These are phyloP conservation scores for Phytopythium ostracodes DNA, from an alignment of 352 stramenopile genomes.

Conservation along the genomic window DNA sequence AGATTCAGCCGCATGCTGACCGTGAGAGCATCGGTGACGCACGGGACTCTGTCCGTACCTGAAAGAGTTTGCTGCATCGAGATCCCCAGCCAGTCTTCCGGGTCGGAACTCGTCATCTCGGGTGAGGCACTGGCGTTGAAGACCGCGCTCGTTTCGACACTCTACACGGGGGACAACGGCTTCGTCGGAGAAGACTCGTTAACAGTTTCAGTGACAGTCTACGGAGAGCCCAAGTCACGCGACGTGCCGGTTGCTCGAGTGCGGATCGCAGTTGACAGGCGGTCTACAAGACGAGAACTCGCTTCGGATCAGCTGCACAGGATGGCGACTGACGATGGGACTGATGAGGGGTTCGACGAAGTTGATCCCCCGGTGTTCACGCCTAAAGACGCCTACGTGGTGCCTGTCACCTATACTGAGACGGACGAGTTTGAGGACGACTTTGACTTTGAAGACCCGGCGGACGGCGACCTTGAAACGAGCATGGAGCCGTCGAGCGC, in stretches of 20 bases:
- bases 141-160: slow-evolving; percentile 9
- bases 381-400: not conserved
- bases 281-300: not conserved
- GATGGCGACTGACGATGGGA: not conserved
- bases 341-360: not conserved
- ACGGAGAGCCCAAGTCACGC: not conserved
- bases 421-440: not conserved
- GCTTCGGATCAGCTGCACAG: not conserved
- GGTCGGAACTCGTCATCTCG: slow-evolving; percentile 17
- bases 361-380: not conserved
- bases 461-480: not conserved
- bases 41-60: slow-evolving; percentile 18
- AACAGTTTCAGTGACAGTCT: not conserved
- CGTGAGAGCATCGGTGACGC: slow-evolving; percentile 10
- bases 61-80: slow-evolving; percentile 21
- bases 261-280: not conserved
- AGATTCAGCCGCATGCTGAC: slow-evolving; percentile 11
- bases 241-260: not conserved
- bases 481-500: not conserved
- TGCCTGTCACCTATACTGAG: not conserved
- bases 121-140: slow-evolving; percentile 12
- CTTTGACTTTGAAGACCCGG: not conserved
- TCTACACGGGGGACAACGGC: slow-evolving; percentile 9
- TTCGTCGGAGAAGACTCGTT: slow-evolving; percentile 17
- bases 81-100: slow-evolving; percentile 7